Conservation (phyloP, 169 alveolate species). For the Cystoisospora suis region DNA sequence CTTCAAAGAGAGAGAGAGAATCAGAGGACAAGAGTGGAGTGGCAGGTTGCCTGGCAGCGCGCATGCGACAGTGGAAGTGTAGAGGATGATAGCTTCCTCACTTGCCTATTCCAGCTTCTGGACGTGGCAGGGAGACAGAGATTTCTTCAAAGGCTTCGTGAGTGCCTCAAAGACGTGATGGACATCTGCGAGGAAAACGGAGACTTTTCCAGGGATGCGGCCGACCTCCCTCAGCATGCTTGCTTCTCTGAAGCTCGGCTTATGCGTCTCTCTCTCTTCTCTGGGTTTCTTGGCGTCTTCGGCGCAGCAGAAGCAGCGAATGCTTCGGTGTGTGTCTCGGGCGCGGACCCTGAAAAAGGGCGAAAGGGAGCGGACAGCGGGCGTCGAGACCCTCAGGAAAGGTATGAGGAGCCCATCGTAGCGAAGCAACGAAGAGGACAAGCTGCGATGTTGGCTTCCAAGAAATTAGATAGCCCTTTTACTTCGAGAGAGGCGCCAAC, state of each 20-base stretch:
- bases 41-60: neutral
- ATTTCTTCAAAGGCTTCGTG: neutral
- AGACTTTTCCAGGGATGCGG: slow-evolving; percentile 34
- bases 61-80: slow-evolving; percentile 1
- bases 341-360: neutral
- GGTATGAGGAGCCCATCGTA: too few species aligned
- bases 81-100: neutral
- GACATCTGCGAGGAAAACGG: slow-evolving; percentile 21
- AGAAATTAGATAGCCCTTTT: too few species aligned
- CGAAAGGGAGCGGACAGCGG: too few species aligned
- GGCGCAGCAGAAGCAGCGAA: slow-evolving; percentile 55
- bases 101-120: neutral
- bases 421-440: too few species aligned
- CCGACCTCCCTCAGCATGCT: slow-evolving; percentile 61
- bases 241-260: slow-evolving; percentile 46
- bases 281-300: slow-evolving; percentile 31
- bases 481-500: neutral
- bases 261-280: slow-evolving; percentile 54
- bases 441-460: too few species aligned
- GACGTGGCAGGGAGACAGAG: neutral
- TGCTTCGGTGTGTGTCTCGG: neutral
- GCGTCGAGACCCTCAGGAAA: too few species aligned
- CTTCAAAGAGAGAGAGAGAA: neutral
- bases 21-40: neutral
- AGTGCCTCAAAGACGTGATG: neutral